Percentiles rank a stretch among this genome's conserved stretches.
Conservation (phyloP, 345 rosid genomes). For the Pistacia atlantica region DNA sequence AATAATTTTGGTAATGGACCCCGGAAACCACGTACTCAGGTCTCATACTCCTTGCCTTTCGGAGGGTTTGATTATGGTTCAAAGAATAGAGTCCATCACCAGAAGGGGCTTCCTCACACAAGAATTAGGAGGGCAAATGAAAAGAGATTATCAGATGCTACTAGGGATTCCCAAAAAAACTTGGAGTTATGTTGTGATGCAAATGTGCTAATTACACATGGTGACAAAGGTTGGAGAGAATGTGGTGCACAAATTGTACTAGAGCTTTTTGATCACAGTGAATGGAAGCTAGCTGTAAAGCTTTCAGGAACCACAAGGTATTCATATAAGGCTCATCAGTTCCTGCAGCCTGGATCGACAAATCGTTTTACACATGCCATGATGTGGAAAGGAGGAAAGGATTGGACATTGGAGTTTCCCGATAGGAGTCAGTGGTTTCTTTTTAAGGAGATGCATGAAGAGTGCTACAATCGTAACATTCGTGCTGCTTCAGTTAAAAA, state of each 20-base stretch:
- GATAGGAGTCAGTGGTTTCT: slow-evolving; percentile 91
- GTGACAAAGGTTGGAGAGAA: slow-evolving; percentile 95
- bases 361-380: slow-evolving; percentile 95
- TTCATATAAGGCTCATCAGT: slow-evolving; percentile 90
- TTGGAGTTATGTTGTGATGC: slow-evolving; percentile 74
- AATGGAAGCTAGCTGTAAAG: slow-evolving; percentile 93
- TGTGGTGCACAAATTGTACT: slow-evolving; percentile 70
- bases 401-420: slow-evolving; percentile 89
- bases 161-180: slow-evolving; percentile 58
- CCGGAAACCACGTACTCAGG: slow-evolving; percentile 87
- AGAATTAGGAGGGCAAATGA: slow-evolving; percentile 81
- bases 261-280: slow-evolving; percentile 79
- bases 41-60: slow-evolving; percentile 76
- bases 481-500: slow-evolving; percentile 84
- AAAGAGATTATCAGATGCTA: slow-evolving; percentile 55
- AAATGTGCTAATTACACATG: slow-evolving; percentile 66
- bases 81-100: slow-evolving; percentile 51
- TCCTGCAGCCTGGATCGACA: slow-evolving; percentile 92
- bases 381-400: slow-evolving; percentile 99
- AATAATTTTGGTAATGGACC: slow-evolving; percentile 79
- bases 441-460: slow-evolving; percentile 98
- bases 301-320: slow-evolving; percentile 62
- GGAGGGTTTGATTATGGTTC: slow-evolving; percentile 64
- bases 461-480: slow-evolving; percentile 78
- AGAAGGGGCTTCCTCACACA: slow-evolving; percentile 63